A percentile compares a stretch with the other conserved stretches of the same genome.
These are phyloP conservation scores for Stropharia rugosoannulata DNA, from an alignment of 768 basidiomycete genomes.

Conservation along the genomic window DNA sequence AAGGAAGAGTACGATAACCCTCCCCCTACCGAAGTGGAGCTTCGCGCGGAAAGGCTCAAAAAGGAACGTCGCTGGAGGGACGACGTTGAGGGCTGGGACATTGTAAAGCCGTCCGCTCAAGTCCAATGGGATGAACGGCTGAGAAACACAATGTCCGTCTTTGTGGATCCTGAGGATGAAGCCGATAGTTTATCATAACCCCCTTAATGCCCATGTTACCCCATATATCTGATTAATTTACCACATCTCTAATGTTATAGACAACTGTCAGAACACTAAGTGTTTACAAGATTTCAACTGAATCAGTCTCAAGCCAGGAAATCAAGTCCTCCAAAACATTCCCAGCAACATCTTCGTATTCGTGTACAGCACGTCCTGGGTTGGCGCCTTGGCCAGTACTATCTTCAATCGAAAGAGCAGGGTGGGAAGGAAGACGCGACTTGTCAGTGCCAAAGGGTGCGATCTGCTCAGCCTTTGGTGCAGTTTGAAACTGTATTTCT, in stretches of 20 bases:
- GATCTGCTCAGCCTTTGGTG: not conserved
- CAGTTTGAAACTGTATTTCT: not conserved
- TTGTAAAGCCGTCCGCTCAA: slow-evolving; percentile 60
- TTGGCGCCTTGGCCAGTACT: not conserved
- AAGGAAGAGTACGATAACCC: slow-evolving; percentile 78
- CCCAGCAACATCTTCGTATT: slow-evolving; percentile 17
- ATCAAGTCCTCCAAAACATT: slow-evolving; percentile 68
- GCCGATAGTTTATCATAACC: not conserved
- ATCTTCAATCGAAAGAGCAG: too few relatives aligned
- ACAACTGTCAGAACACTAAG: not conserved
- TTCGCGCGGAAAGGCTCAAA: slow-evolving; percentile 83
- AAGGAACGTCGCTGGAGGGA: slow-evolving; percentile 87
- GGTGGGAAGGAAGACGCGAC: not conserved
- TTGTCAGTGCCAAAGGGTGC: not conserved
- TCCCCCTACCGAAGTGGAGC: slow-evolving; percentile 84
- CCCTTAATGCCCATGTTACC: slow-evolving; percentile 11
- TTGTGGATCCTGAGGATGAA: slow-evolving; percentile 40
- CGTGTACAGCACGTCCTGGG: not conserved
- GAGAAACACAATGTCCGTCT: slow-evolving; percentile 57
- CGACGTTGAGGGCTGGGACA: slow-evolving; percentile 77
- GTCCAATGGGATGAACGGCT: slow-evolving; percentile 83
- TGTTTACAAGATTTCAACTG: slow-evolving; percentile 49
- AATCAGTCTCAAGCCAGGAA: slow-evolving; percentile 65
- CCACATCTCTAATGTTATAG: not conserved
- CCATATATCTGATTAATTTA: not conserved